phyloP scores from a whole-genome alignment of 2,329 filamentous ascomycete genomes.

The Fusarium napiforme region DNA sequence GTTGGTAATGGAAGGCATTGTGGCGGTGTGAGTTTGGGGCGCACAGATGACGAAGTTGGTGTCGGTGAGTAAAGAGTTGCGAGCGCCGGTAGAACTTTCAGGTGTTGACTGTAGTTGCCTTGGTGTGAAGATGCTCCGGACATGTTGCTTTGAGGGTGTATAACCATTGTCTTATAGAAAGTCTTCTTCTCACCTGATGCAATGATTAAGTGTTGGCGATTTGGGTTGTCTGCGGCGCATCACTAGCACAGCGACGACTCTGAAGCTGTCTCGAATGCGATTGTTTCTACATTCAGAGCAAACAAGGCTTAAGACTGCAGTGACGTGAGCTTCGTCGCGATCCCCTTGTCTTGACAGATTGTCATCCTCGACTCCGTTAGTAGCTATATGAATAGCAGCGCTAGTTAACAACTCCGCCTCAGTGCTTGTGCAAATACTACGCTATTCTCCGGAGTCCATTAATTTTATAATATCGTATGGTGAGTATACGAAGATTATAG shows the following conservation, averaged over 20 bases:
- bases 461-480: neutral
- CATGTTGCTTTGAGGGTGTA: no score
- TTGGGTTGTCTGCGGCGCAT: neutral
- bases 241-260: neutral
- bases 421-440: neutral
- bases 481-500: no score
- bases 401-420: neutral
- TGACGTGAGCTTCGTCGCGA: neutral
- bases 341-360: neutral
- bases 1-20: slow-evolving; percentile 23
- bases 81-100: neutral
- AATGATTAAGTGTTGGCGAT: neutral
- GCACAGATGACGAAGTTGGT: no score
- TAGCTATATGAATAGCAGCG: neutral
- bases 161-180: neutral
- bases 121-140: neutral
- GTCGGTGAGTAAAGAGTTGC: neutral
- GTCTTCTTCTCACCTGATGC: no score
- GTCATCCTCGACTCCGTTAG: neutral
- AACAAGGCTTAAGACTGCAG: neutral
- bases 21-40: neutral
- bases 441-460: no score
- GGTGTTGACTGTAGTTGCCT: neutral
- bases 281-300: neutral
- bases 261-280: neutral